Evolutionary conservation across 208 protist species (phyloP), one percentile per base, ranked within the genome.

Genomic region (Trypanosoma vivax): DNA sequence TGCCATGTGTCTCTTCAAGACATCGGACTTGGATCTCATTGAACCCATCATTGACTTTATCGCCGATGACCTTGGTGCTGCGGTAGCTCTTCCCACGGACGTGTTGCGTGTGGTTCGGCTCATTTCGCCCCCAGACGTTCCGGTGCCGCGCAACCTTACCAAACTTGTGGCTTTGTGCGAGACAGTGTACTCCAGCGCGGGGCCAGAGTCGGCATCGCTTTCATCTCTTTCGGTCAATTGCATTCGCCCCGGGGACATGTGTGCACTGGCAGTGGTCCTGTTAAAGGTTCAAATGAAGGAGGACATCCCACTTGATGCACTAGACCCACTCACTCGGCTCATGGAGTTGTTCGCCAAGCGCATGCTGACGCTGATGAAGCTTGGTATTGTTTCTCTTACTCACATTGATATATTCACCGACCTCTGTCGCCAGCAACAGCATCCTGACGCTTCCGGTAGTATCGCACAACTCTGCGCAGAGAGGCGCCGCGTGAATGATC

Each of bases 171-270:
- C 19, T 24, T 28, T 28, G 28, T 79, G 47, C 49, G 64, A 53
- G 56, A 33, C n/a, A 10, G 41, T 16, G 48, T 80, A 70, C 38
- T 65, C 29, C 37, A 37, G 56, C 14, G 18, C 37, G 16, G 50
- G 59, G 23, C 30, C 21, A 19, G 34, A 54, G 25, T 18, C 56
- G 3, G 40, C 50, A 14, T 16, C 33, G 13, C 13, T 13, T 5
- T 6, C 24, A n/a, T 5, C 39, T 5, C 10, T 30, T 16, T 10
- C 33, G 7, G 5, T 14, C 16, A 25, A 13, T 31, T 60, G 27
- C n/a, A 54, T 81, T 42, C 82, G 75, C 28, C 75, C 82, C 3
- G 39, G 25, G 6, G 76, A 90, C n/a, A 87, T 90, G 78, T 83
- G 65, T 47, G 25, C 41, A 10, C 56, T 84, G 16, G 70, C 73